Evolutionary conservation across 306 rosid genomes (phyloP).

Genomic region (Cajanus cajan): DNA sequence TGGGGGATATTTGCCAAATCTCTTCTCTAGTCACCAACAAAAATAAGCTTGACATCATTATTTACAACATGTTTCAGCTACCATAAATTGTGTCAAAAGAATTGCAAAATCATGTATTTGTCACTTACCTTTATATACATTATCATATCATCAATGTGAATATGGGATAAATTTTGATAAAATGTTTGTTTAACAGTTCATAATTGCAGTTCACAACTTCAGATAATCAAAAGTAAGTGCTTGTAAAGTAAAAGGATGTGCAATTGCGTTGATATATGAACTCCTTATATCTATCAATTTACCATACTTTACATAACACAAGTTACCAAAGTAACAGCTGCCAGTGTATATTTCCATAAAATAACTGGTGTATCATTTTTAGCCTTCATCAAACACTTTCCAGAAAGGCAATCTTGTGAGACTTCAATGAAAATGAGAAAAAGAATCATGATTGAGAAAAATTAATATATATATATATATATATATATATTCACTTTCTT

Average conservation of each 20-base stretch:
- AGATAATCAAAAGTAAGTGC: background rate
- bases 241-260: background rate
- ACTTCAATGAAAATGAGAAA: slow-evolving; percentile 23
- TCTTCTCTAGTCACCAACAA: background rate
- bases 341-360: background rate
- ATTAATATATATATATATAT: no score
- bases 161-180: background rate
- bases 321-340: background rate
- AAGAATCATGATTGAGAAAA: background rate
- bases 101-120: slow-evolving; percentile 2
- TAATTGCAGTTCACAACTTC: background rate
- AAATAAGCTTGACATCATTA: slow-evolving; percentile 7
- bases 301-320: background rate
- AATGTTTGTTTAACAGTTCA: background rate
- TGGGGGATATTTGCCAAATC: slow-evolving; percentile 13
- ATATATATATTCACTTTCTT: no score
- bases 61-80: slow-evolving; percentile 5
- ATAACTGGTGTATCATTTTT: background rate
- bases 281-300: background rate
- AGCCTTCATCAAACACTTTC: background rate
- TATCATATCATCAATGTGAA: slow-evolving; percentile 16
- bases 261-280: background rate
- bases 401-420: background rate
- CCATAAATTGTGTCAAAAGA: slow-evolving; percentile 5
- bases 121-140: background rate